Evolutionary conservation across 2,329 filamentous ascomycete genomes (phyloP), one percentile per base, ranked within the genome.

Genomic region (Fusarium fujikuroi): DNA sequence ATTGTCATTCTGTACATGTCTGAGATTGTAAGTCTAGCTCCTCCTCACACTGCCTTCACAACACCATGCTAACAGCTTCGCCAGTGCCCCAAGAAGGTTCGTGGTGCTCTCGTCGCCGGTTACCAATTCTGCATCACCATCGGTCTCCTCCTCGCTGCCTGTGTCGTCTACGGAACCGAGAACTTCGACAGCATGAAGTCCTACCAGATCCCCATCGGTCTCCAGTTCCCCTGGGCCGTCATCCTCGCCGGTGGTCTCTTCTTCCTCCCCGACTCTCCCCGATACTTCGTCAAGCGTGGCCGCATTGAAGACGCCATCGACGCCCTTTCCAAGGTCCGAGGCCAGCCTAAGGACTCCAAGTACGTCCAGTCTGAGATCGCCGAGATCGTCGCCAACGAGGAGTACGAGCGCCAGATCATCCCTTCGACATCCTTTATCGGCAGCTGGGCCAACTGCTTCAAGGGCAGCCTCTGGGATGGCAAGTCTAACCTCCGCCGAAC

Each of bases 301-400:
- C 68, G 65, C 44, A 74, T 74, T 16, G 68, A 74, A 36, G 65
- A 74, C 1, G 72, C 72, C 28, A 63, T 72, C 4, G 71, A 72
- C 3, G 72, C 71, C 21, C 72, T 74, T 3, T 1, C 72, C 34
- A 54, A 46, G 5, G 71, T 74, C 23, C 72, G 72, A 46, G 72
- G 72, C 19, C 72, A 74, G 53, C 71, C 71, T 58, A 69, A 63
- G 63, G 72, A 74, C 53, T 74, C 71, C 46, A 74, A 74, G 68
- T 74, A 66, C 7, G 72, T 74, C 50, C 72, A 74, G 72, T 58
- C 60, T 44, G 72, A 74, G 60, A 61, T 74, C 21, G 72, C 72
- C 36, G 72, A 74, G 72, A 74, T 97, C 74, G 88, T 96, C 67
- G 94, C 94, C 85, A 97, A 97, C 87, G 90, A 95, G 83, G 93